phyloP scores from a whole-genome alignment of 164 flowering plant species.

The Vitis amurensis region DNA sequence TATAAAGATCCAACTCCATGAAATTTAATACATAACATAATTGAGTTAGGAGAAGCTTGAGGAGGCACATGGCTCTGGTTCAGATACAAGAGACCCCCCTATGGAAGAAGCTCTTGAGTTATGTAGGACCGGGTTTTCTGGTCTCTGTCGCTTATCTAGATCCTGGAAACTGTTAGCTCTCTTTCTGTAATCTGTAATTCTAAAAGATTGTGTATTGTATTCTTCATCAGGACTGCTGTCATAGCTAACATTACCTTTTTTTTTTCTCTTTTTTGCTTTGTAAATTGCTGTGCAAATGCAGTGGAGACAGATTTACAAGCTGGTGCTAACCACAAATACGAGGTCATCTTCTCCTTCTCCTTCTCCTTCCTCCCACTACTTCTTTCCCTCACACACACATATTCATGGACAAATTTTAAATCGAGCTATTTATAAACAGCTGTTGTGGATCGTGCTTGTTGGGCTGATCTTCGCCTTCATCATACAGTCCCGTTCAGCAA shows the following conservation, averaged over 20 bases:
- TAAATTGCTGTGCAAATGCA: constrained; percentile 1
- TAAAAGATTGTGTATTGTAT: too few species aligned
- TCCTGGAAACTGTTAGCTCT: constrained; percentile 22
- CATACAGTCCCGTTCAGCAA: constrained; percentile 23
- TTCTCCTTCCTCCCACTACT: neutral
- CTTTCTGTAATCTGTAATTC: too few species aligned
- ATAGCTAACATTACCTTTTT: neutral
- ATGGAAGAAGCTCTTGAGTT: constrained; percentile 27
- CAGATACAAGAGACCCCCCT: constrained; percentile 16
- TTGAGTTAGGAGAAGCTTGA: too few species aligned
- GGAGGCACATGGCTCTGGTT: constrained; percentile 12
- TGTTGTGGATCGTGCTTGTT: constrained; percentile 19
- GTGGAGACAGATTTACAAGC: constrained; percentile 28
- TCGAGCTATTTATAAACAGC: neutral
- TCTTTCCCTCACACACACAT: neutral
- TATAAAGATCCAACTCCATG: too few species aligned
- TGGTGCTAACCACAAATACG: constrained; percentile 15
- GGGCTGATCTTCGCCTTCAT: constrained; percentile 19
- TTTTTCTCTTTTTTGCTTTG: neutral
- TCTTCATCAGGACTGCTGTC: neutral
- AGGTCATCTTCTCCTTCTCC: constrained; percentile 5
- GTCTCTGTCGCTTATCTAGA: constrained; percentile 30
- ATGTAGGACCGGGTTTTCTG: constrained; percentile 26
- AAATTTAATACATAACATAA: too few species aligned
- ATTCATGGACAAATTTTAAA: neutral